Evolutionary conservation across 1,284 basidiomycete species (phyloP).

Genomic region (Naganishia cerealis): DNA sequence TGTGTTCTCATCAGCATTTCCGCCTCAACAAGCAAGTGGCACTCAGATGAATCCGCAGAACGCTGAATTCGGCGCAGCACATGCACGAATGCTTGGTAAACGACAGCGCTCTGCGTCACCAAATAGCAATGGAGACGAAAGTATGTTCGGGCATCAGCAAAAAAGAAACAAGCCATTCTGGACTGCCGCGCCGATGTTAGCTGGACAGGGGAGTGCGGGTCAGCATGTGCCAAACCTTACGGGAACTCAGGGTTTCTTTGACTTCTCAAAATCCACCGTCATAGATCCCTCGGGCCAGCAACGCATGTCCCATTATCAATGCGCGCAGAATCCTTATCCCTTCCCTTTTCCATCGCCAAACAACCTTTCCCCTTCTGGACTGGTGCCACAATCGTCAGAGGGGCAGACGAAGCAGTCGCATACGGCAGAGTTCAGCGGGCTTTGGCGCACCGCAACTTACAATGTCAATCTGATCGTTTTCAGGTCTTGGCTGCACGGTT

Average conservation of each 20-base stretch:
- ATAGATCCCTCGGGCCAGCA: background rate
- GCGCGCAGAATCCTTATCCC: conserved; percentile 15
- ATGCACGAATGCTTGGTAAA: conserved; percentile 23
- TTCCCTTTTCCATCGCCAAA: conserved; percentile 25
- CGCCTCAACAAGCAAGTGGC: conserved; percentile 11
- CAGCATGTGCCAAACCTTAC: conserved; percentile 1
- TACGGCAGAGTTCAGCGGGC: conserved; percentile 34
- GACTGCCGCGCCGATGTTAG: conserved; percentile 10
- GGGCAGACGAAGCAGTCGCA: conserved; percentile 39
- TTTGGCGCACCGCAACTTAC: conserved; percentile 34
- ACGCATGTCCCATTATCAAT: background rate
- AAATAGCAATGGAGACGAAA: conserved; percentile 1
- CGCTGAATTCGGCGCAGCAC: conserved; percentile 4
- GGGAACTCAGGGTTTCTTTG: conserved; percentile 6
- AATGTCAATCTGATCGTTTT: conserved; percentile 6
- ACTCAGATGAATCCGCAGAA: background rate
- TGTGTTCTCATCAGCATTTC: conserved; percentile 16
- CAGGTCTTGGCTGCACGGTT: conserved; percentile 35
- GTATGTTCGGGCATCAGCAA: conserved; percentile 1
- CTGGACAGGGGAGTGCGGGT: background rate
- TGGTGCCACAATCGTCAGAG: no score
- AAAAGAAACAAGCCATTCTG: conserved; percentile 20
- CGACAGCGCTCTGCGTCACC: conserved; percentile 20
- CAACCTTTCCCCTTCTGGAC: conserved; percentile 22
- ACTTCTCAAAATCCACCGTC: conserved; percentile 2